Base-by-base conservation (phyloP, 164 flowering plant genomes). In the Piper betle region DNA sequence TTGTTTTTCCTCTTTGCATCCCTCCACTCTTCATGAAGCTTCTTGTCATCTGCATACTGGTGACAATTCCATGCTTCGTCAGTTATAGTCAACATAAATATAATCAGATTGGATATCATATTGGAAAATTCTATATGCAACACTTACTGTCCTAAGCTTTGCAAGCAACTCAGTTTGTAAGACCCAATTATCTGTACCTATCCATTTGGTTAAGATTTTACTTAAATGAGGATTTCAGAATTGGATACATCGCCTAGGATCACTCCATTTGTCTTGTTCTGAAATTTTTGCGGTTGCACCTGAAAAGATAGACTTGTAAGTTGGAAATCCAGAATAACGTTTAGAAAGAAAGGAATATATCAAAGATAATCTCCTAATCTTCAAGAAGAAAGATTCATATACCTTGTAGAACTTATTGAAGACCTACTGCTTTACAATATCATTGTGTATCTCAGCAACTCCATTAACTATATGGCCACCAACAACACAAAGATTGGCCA, bases 391-490 rank as follows among this genome's bases (percentile, higher is more conserved):
- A 48, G 20, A 16, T 15, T n/a, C 9, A n/a, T 53, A n/a, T 59
- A 81, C 88, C 96, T 92, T 80, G 71, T 72, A 87, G 65, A 85
- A 92, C 18, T 83, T 80, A 72, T 87, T 87, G 64, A 92, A 92
- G 5, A 92, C 98, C 68, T 92, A 92, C 20, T 84, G 75, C 69
- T 88, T 87, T 17, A 92, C 96, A 56, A 92, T 92, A 66, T 88
- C 91, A 71, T 95, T 92, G 58, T 92, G 98, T 71, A 92, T 92
- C 74, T 77, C 96, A 60, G 98, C 98, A 72, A 92, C 98, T 41
- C 98, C 98, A 77, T 92, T 92, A 6, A 92, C 96, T 19, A 96
- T 84, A 80, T 85, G 98, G 58, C 96, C 93, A 66, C 85, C 91
- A 57, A 83, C 96, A 74, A 92, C 87, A 77, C 85, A 85, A 25